Base-by-base conservation (phyloP, 768 basidiomycete genomes). In the Pleurotus giganteus region DNA sequence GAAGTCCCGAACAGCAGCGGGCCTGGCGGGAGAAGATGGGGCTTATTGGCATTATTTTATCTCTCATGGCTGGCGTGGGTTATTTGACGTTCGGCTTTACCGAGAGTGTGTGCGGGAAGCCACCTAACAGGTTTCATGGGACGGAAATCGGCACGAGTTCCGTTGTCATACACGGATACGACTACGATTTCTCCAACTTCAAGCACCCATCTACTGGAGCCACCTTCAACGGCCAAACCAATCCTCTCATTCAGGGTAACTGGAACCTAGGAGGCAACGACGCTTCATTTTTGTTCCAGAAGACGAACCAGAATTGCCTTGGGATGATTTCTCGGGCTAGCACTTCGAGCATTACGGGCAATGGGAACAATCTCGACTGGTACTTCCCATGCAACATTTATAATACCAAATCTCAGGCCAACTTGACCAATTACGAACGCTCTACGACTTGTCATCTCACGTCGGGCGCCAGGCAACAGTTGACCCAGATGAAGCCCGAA, bases 11-110 rank as follows among this genome's bases (percentile, higher is more conserved):
- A 60, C 89, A 89, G 61, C 94, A 97, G 68, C 85, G 94, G 46
- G 97, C 97, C 39, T 99, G 95, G 95, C 81, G 97, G 59, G 97
- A 99, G 73, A 99, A 99, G 76, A 93, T 98, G 71, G 97, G 96
- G 6, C 81, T 99, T 23, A 76, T 99, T 46, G 75, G 79, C 60
- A 78, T 98, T 69, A 92, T 96, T 65, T 67, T 81, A 13, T 4
- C 70, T n/a, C 80, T 94, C 58, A 97, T 98, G 95, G 89, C 91
- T 15, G 83, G 76, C 51, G 97, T 99, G 64, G 97, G 95, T 65
- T 99, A 93, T 83, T 78, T 99, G 66, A 99, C 97, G 9, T 99
- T 99, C 72, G 97, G 97, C 6, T 99, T 99, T 77, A 98, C 94
- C 8, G 84, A 93, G 65, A 73, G 85, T 52, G 97, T 98, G 39